phyloP scores from a whole-genome alignment of 169 alveolate genomes.

The Plasmodium coatneyi region DNA sequence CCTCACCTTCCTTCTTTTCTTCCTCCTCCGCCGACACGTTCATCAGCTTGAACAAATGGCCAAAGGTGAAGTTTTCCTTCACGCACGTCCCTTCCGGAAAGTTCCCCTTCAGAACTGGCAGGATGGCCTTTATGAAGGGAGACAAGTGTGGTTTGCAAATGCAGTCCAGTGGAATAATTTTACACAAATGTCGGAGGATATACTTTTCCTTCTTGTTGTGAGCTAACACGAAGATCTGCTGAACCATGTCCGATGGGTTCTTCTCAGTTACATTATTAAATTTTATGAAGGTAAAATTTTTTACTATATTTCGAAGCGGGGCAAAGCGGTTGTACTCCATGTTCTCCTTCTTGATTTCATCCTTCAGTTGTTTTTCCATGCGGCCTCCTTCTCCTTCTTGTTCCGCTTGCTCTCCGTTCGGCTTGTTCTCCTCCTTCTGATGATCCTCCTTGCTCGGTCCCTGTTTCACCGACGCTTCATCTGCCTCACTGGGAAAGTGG shows the following conservation, averaged over 20 bases:
- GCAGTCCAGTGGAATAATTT: conserved; percentile 80
- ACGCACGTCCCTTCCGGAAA: conserved; percentile 26
- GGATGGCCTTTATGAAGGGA: conserved; percentile 38
- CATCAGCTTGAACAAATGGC: conserved; percentile 9
- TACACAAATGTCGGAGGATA: conserved; percentile 76
- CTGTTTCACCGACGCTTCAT: conserved; percentile 18
- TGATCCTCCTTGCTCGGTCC: too few relatives aligned
- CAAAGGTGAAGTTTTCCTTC: conserved; percentile 3
- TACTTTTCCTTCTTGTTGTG: conserved; percentile 39
- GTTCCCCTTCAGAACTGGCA: conserved; percentile 21
- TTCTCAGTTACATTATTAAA: conserved; percentile 75
- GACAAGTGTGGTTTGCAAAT: conserved; percentile 81
- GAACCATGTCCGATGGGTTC: conserved; percentile 80
- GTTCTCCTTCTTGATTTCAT: conserved; percentile 74
- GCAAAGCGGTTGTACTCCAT: conserved; percentile 77
- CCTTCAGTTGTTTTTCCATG: conserved; percentile 75
- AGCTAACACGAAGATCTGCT: conserved; percentile 64
- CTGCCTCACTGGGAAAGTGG: conserved; percentile 59
- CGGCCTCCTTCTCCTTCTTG: not conserved
- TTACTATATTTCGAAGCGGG: conserved; percentile 81
- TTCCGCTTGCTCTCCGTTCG: too few relatives aligned
- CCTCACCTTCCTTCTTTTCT: not conserved
- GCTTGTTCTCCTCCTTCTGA: not conserved
- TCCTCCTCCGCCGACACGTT: conserved; percentile 18
- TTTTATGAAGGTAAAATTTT: conserved; percentile 76